Conservation (phyloP, 345 rosid species). For the Gossypium thurberi region DNA sequence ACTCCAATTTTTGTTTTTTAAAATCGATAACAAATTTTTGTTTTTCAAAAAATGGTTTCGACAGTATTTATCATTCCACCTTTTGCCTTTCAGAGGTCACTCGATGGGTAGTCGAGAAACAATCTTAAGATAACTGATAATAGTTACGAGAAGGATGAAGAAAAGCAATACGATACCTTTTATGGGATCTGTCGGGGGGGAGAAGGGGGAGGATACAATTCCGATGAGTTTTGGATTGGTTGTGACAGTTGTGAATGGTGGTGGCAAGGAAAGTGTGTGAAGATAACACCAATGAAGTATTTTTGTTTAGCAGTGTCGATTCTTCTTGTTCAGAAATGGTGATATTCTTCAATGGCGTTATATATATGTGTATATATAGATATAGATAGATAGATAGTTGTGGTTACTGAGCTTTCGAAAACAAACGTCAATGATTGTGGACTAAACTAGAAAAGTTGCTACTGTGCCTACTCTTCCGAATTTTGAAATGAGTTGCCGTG, state of each 20-base stretch:
- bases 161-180: conserved; percentile 68
- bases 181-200: conserved; percentile 53
- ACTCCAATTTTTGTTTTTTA: too few species aligned
- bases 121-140: conserved; percentile 49
- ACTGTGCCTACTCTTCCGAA: not conserved
- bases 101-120: conserved; percentile 54
- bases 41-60: too few species aligned
- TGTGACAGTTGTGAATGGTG: conserved; percentile 81
- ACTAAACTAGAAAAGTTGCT: not conserved
- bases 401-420: not conserved
- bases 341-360: not conserved
- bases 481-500: not conserved
- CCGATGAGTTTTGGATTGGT: conserved; percentile 83
- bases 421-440: not conserved
- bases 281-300: conserved; percentile 48
- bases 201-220: conserved; percentile 57
- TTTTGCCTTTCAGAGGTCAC: conserved; percentile 44
- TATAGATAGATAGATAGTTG: too few species aligned
- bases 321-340: conserved; percentile 16
- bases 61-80: not conserved
- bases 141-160: conserved; percentile 64
- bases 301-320: too few species aligned
- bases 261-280: conserved; percentile 88
- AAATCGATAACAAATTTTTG: too few species aligned
- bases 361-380: too few species aligned